Evolutionary conservation across 805 yeast genomes (phyloP).

Genomic region (Candida lessepsii): DNA sequence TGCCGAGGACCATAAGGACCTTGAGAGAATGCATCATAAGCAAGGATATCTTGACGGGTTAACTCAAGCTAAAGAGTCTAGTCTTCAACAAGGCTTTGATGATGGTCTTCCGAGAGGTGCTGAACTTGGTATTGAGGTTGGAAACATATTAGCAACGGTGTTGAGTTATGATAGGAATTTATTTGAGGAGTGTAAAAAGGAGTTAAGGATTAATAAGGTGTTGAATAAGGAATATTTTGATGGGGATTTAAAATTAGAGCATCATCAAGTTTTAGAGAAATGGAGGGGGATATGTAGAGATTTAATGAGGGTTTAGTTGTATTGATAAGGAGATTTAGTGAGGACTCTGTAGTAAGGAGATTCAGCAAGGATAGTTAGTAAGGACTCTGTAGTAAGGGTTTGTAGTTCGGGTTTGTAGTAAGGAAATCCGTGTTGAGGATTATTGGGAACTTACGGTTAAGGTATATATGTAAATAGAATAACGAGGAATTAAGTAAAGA

Average conservation of each 20-base stretch:
- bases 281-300: conserved; percentile 36
- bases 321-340: too few species aligned
- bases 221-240: conserved; percentile 56
- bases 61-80: conserved; percentile 60
- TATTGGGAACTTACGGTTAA: too few species aligned
- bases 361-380: too few species aligned
- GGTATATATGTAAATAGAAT: too few species aligned
- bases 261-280: conserved; percentile 34
- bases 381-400: too few species aligned
- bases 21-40: conserved; percentile 64
- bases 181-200: conserved; percentile 44
- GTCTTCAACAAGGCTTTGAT: conserved; percentile 80
- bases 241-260: conserved; percentile 39
- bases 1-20: conserved; percentile 9
- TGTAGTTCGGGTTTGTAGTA: too few species aligned
- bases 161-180: conserved; percentile 19
- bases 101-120: conserved; percentile 78
- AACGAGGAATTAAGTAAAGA: too few species aligned
- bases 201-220: conserved; percentile 58
- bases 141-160: conserved; percentile 54
- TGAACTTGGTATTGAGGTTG: conserved; percentile 60
- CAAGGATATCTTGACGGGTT: conserved; percentile 86
- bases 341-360: too few species aligned
- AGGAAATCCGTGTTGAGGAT: too few species aligned
- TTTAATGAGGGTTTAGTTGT: background rate